These are phyloP conservation scores for Heterobasidion parviporum DNA, from an alignment of 1,284 basidiomycete genomes.

Conservation along the genomic window DNA sequence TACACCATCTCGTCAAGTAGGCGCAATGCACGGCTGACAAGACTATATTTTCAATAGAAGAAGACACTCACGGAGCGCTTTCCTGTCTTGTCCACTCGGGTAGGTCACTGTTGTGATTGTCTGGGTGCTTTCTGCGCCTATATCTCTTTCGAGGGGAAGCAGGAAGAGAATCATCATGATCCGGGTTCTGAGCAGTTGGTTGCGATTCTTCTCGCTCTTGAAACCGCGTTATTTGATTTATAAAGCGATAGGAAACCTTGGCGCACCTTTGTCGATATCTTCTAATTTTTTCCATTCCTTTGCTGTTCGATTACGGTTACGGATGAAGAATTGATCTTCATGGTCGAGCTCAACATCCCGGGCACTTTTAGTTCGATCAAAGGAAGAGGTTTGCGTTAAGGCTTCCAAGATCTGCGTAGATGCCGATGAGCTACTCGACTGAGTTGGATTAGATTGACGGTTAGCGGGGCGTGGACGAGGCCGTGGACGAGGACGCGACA, in stretches of 20 bases:
- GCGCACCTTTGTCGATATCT: constrained; percentile 42
- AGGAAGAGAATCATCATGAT: constrained; percentile 6
- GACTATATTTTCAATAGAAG: neutral
- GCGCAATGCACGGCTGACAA: too few species aligned
- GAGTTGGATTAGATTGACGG: constrained; percentile 4
- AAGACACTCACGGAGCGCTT: constrained; percentile 11
- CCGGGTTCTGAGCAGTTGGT: constrained; percentile 2
- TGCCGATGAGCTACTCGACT: neutral
- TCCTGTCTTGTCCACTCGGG: constrained; percentile 15
- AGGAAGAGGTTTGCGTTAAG: neutral
- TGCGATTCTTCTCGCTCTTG: constrained; percentile 5
- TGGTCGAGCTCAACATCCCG: constrained; percentile 28
- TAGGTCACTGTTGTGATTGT: constrained; percentile 6
- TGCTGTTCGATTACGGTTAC: constrained; percentile 44
- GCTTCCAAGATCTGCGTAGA: neutral
- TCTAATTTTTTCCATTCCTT: constrained; percentile 52
- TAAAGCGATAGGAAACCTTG: neutral
- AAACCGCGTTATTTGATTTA: neutral
- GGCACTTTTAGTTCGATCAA: constrained; percentile 3
- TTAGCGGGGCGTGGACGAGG: constrained; percentile 12
- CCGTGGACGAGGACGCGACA: constrained; percentile 4
- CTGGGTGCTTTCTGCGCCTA: constrained; percentile 1
- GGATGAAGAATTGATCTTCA: constrained; percentile 58
- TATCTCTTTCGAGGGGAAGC: constrained; percentile 9
- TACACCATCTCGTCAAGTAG: too few species aligned